These are phyloP conservation scores for Berberis vulgaris DNA, from an alignment of 164 flowering plant species.

Conservation along the genomic window DNA sequence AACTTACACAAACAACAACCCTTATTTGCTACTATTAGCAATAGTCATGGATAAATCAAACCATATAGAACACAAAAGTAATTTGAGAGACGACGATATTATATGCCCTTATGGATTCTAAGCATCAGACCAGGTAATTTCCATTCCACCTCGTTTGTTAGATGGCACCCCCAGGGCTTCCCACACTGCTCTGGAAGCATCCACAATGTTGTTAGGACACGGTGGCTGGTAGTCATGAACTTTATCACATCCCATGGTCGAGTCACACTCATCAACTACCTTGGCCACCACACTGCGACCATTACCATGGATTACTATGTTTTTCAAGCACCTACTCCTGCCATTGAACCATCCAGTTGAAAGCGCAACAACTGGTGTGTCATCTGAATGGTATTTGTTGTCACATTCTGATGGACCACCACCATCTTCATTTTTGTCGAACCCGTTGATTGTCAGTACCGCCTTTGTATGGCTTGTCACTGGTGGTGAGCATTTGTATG, in stretches of 20 bases:
- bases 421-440: too few species aligned
- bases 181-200: constrained; percentile 21
- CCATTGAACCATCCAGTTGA: constrained; percentile 10
- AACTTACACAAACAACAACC: too few species aligned
- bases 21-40: too few species aligned
- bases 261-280: constrained; percentile 34
- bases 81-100: too few species aligned
- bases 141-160: constrained; percentile 16
- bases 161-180: constrained; percentile 13
- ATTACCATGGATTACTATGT: constrained; percentile 20
- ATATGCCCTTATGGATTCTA: background rate
- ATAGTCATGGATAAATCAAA: too few species aligned
- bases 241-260: constrained; percentile 18
- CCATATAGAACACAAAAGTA: too few species aligned
- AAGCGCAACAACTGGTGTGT: constrained; percentile 2
- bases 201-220: constrained; percentile 18
- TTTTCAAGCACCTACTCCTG: constrained; percentile 8
- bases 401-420: too few species aligned
- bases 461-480: too few species aligned
- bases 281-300: constrained; percentile 18
- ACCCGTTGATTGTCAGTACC: too few species aligned
- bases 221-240: constrained; percentile 11
- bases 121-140: constrained; percentile 23
- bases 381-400: too few species aligned
- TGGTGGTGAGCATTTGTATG: too few species aligned